Conservation (phyloP, 2,329 filamentous ascomycete genomes). For the Nannizzia gypsea region DNA sequence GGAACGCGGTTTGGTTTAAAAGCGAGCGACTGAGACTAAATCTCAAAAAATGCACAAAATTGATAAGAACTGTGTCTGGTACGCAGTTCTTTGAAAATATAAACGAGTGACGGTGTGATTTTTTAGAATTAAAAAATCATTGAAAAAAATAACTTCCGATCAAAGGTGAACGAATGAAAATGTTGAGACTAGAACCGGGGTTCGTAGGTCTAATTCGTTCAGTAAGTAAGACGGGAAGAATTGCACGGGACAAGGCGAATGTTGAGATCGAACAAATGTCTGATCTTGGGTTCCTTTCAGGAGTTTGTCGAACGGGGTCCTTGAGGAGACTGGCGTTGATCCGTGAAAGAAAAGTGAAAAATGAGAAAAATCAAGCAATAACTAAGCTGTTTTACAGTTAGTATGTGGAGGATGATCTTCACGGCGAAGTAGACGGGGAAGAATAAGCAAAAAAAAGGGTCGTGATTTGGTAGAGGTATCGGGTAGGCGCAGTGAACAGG, state of each 20-base stretch:
- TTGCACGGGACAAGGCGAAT: not conserved
- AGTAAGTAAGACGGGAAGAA: not conserved
- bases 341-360: slow-evolving; percentile 2
- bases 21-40: slow-evolving; percentile 39
- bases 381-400: slow-evolving; percentile 5
- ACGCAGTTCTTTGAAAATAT: slow-evolving; percentile 28
- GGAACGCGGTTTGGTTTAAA: slow-evolving; percentile 28
- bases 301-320: not conserved
- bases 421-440: not conserved
- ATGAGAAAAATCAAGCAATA: not conserved
- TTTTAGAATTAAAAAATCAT: slow-evolving; percentile 10
- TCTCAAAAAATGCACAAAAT: slow-evolving; percentile 28
- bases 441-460: not conserved
- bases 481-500: not conserved
- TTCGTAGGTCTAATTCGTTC: not conserved
- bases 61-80: slow-evolving; percentile 14
- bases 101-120: slow-evolving; percentile 33
- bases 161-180: slow-evolving; percentile 5
- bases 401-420: not conserved
- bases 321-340: not conserved
- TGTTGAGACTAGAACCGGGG: not conserved
- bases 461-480: not conserved
- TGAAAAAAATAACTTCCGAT: slow-evolving; percentile 1
- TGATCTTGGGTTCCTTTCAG: not conserved
- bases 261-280: not conserved